Evolutionary conservation across 208 protist species (phyloP), one percentile per base, ranked within the genome.

Genomic region (Lotmaria passim): DNA sequence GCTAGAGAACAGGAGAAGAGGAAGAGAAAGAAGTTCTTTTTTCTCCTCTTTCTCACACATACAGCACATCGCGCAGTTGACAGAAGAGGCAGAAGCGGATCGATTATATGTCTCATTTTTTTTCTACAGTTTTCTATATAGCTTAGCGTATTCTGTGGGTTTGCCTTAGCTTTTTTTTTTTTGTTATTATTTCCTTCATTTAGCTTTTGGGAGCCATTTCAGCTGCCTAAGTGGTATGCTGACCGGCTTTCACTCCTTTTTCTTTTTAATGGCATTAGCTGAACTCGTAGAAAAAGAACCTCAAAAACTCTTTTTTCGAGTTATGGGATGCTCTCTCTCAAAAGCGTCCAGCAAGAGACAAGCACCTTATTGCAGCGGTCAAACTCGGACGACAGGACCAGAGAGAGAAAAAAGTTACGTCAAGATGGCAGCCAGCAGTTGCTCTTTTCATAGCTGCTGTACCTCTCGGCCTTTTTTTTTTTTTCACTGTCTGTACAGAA

Each of bases 101-200:
- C 33, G 15, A 60, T 36, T 60, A 2, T 47, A n/a, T 17, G 7
- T 7, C 6, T 47, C 17, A 30, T 19, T 43, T 47, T 28, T 62
- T 14, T 48, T 62, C n/a, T 28, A 4, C 47, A 7, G n/a, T 2
- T 23, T 47, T 62, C 47, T 21, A 31, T 2, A 39, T 31, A 4
- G 14, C n/a, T n/a, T 47, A 62, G n/a, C 36, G 31, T 62, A 21
- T 62, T 28, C 21, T 44, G 7, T 47, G 4, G 47, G 17, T 7
- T 52, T 52, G 6, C 15, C 23, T 28, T 38, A 44, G 39, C 2
- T 60, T 3, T 30, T 21, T 63, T 62, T 63, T 63, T 72, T 61
- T 36, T 43, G 19, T 51, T 59, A 64, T 62, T 61, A 64, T 64
- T 48, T 23, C 57, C 33, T 39, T 61, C 50, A 58, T 68, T 68